Percentiles rank a stretch among this genome's conserved stretches.
phyloP scores from a whole-genome alignment of 2,329 filamentous ascomycete species.

The Aspergillus ibericus region DNA sequence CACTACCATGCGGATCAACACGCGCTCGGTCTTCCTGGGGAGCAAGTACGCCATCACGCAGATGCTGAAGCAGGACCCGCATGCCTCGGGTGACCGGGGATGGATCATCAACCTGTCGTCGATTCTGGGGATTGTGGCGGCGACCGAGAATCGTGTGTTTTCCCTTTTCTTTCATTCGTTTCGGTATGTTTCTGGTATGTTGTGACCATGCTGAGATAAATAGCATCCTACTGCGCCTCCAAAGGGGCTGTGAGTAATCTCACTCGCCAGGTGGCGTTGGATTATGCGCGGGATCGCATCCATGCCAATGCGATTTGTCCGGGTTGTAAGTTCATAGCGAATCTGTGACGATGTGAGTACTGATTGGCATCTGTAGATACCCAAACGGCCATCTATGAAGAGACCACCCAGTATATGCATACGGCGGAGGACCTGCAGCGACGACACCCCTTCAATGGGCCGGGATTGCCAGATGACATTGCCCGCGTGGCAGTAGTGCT shows the following conservation, averaged over 20 bases:
- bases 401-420: slow-evolving; percentile 2
- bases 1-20: slow-evolving; percentile 37
- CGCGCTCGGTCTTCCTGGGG: slow-evolving; percentile 43
- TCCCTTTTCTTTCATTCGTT: not conserved
- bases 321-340: slow-evolving; percentile 45
- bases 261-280: slow-evolving; percentile 51
- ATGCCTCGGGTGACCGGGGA: slow-evolving; percentile 33
- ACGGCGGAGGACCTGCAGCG: slow-evolving; percentile 10
- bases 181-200: not conserved
- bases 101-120: slow-evolving; percentile 40
- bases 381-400: slow-evolving; percentile 25
- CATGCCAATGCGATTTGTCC: slow-evolving; percentile 58
- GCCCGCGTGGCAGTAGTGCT: slow-evolving; percentile 47
- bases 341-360: not conserved
- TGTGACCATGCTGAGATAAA: not conserved
- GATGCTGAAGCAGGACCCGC: slow-evolving; percentile 42
- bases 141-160: slow-evolving; percentile 21
- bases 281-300: slow-evolving; percentile 51
- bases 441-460: slow-evolving; percentile 28
- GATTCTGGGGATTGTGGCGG: slow-evolving; percentile 31
- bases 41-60: slow-evolving; percentile 43
- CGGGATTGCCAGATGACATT: slow-evolving; percentile 36
- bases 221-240: slow-evolving; percentile 47
- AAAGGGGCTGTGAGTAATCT: slow-evolving; percentile 55
- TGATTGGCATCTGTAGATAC: slow-evolving; percentile 17